Conservation (phyloP, 1,139 yeast genomes). For the Waltiozyma sp. region DNA sequence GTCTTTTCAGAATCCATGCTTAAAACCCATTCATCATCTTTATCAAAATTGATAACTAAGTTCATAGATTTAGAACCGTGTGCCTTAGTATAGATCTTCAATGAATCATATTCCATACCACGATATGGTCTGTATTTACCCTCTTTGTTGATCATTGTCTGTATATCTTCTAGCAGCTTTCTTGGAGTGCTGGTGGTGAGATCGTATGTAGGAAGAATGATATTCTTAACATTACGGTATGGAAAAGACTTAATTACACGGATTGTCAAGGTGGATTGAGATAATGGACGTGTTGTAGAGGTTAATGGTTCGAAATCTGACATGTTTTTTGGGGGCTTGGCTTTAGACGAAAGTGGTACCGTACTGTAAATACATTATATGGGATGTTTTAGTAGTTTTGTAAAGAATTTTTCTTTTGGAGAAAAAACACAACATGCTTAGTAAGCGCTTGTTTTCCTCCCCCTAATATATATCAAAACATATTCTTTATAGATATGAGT, state of each 20-base stretch:
- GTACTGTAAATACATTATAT: too few species aligned
- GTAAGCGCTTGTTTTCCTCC: too few species aligned
- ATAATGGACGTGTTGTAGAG: constrained; percentile 23
- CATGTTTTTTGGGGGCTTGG: too few species aligned
- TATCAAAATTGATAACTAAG: constrained; percentile 79
- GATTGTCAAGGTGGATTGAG: constrained; percentile 60
- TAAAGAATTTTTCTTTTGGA: too few species aligned
- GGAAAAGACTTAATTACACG: constrained; percentile 88
- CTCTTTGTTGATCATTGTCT: constrained; percentile 42
- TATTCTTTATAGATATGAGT: too few species aligned
- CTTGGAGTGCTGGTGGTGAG: constrained; percentile 58
- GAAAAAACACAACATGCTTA: too few species aligned
- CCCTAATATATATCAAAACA: not conserved
- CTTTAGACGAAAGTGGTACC: too few species aligned
- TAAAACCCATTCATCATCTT: constrained; percentile 66
- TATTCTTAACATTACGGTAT: constrained; percentile 79
- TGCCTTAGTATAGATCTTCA: constrained; percentile 87
- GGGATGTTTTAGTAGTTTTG: too few species aligned
- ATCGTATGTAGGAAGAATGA: constrained; percentile 63
- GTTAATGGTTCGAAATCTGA: constrained; percentile 24
- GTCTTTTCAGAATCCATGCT: constrained; percentile 26
- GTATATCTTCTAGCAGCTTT: constrained; percentile 43
- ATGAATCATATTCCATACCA: constrained; percentile 60
- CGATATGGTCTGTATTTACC: constrained; percentile 78
- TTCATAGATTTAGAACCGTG: constrained; percentile 93